Base-by-base conservation (phyloP, 345 rosid genomes). In the Turnera subulata region DNA sequence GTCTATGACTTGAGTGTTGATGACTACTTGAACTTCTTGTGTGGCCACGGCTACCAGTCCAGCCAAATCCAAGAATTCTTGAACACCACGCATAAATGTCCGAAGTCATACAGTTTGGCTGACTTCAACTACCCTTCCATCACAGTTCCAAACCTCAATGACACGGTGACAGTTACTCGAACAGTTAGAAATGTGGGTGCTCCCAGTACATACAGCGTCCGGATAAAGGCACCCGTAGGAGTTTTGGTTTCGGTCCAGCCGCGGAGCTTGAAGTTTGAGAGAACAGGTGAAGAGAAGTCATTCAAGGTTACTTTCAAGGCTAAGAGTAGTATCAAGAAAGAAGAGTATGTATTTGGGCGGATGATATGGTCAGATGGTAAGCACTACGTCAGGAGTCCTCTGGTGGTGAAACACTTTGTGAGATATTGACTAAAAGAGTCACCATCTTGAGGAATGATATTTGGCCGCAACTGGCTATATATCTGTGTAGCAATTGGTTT, bases 121-220 rank as follows among this genome's bases (percentile, higher is more conserved):
- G 58, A 74, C 42, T 73, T 82, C 50, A 84, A 84, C 80, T 78
- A 82, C 69, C 87, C 91, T 16, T 76, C 88, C 9, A 70, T 85
- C 55, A 14, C 81, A 12, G 54, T 78, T 52, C 67, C 65, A 1
- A 17, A 48, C 14, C 77, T 82, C 2, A 42, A n/a, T 0, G 58
- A 42, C 50, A 9, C 63, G 0, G 19, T 44, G 7, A 68, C 68
- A 1, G 50, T 80, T 7, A 63, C 55, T 5, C 43, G 85, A 48
- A 68, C 35, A 38, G 67, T 80, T 4, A 80, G 57, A 61, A 85
- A 85, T n/a, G 88, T 82, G 0, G 85, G 84, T 1, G 7, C 72
- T 11, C 74, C 85, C 0, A 75, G 78, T 0, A 66, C 61, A 4
- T 82, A 82, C 44, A 12, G 9, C 2, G 73, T 51, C 7, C 32